Base-by-base conservation (phyloP, 768 basidiomycete genomes). In the Lyophyllum shimeji region DNA sequence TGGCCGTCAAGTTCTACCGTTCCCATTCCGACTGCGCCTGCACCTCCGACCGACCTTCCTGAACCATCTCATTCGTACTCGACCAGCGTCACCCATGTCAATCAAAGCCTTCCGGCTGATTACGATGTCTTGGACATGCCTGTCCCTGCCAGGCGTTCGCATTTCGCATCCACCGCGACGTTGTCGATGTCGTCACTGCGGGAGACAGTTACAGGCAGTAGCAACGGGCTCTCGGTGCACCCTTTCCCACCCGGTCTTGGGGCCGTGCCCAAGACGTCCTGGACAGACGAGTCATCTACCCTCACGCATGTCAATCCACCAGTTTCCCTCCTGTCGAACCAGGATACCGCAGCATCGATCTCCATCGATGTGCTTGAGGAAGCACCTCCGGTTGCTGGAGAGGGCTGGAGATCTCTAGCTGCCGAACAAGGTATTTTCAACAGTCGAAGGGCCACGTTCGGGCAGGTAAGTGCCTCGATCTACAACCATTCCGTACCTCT, bases 291-390 rank as follows among this genome's bases (percentile, higher is more conserved):
- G 1, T 64, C 62, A 27, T 66, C 63, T 0, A 46, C 52, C 46
- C 46, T 56, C 15, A 51, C 60, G 0, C 63, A 60, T 6, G 49
- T 58, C 20, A 42, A 60, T n/a, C 31, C 42, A 4, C 57, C 66
- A 8, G 52, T 61, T 18, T 45, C 57, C 33, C 33, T 51, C 2
- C 21, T 63, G 34, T 56, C 63, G 7, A 55, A 46, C 49, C 51
- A 69, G 69, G 47, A 76, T 69, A 59, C 67, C 61, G 51, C 65
- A 56, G 50, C 68, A 37, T 70, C 59, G 1, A 71, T 84, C 52
- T 69, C 76, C 2, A 78, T 84, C 18, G 86, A 90, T 63, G 65
- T 88, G 5, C 71, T 89, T 15, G 89, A 91, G 57, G 85, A 89
- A 31, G 84, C 77, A 21, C 89, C 89, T 7, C 89, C 89, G 2